Base-by-base conservation (phyloP, 768 basidiomycete genomes). In the Lentinula raphanica region DNA sequence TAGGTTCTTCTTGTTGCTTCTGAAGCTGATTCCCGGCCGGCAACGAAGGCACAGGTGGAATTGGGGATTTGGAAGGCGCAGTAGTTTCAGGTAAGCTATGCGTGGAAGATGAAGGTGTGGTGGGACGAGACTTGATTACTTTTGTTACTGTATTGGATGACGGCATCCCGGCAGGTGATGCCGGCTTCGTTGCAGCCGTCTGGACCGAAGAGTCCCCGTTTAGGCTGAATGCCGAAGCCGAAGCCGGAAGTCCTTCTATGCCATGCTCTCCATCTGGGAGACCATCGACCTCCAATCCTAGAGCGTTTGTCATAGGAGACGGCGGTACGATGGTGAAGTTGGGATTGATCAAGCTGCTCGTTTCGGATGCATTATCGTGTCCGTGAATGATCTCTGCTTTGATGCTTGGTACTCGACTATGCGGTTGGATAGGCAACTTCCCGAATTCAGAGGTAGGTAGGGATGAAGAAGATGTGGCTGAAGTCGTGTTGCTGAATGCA, bases 381-480 rank as follows among this genome's bases (percentile, higher is more conserved):
- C 40, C 40, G 28, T 54, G 38, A 2, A 40, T 5, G 13, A 29
- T 23, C 28, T 44, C 31, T 25, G 45, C 28, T 28, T 57, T 57
- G 44, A 57, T 57, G 38, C 56, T 57, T 17, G 56, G 56, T 9
- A 46, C 56, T 36, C 46, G 35, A 57, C 46, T 57, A 3, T 38
- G 25, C 49, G 56, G 35, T 32, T 57, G 19, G 21, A 38, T 13
- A 32, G 28, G 7, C 42, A 57, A 25, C 7, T 32, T 36, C 12
- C 32, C 54, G 23, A 56, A 36, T 15, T 45, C 44, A 17, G 54
- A 56, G 12, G 42, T 23, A 29, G 54, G n/a, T 3, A 42, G 54
- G 32, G 53, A 39, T 5, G 31, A 5, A 25, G 29, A 38, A 23
- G 53, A 21, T 31, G 36, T 23, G n/a, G 54, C 27, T 21, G 27